Conservation (phyloP, 305 asterid species). For the Caryopteris hybrid region DNA sequence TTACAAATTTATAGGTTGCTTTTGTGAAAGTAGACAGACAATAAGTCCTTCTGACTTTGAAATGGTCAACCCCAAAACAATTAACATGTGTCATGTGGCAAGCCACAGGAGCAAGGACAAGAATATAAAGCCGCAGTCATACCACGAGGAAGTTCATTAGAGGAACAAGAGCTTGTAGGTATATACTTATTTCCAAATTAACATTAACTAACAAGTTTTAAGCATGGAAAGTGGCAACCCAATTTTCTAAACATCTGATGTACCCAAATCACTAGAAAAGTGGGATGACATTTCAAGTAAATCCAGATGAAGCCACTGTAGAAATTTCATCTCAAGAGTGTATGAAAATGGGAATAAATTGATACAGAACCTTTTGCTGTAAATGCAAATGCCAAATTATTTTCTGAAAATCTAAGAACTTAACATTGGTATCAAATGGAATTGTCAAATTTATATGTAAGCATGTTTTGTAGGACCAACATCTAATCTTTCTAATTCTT, state of each 20-base stretch:
- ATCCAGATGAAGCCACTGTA: background rate
- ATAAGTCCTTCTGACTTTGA: background rate
- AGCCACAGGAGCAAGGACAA: background rate
- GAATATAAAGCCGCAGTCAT: background rate
- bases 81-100: background rate
- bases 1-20: background rate
- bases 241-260: background rate
- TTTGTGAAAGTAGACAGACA: background rate
- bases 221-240: background rate
- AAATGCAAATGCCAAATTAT: background rate
- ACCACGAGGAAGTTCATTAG: background rate
- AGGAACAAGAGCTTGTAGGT: conserved; percentile 1
- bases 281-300: background rate
- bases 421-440: background rate
- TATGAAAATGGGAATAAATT: background rate
- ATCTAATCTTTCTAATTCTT: background rate
- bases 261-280: background rate
- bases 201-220: background rate
- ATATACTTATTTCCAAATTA: background rate
- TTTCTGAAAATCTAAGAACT: background rate
- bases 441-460: background rate
- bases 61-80: background rate
- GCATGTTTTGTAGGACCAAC: background rate
- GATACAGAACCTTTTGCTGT: background rate
- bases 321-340: background rate